Conservation (phyloP, 2,329 filamentous ascomycete species). For the Phaeophleospora eucalypticola region DNA sequence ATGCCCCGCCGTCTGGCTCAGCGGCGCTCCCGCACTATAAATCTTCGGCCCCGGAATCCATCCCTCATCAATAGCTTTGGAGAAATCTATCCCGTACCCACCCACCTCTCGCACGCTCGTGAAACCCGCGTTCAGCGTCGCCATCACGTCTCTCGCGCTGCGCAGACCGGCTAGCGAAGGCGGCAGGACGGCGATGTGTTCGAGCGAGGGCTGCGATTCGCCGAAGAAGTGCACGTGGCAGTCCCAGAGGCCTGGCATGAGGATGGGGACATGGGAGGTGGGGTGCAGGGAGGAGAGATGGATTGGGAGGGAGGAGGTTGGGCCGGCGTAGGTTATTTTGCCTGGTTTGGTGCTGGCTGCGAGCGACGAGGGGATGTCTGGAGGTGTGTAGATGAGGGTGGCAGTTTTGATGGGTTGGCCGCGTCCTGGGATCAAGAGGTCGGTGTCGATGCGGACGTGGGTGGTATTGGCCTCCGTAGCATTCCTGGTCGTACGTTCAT, state of each 20-base stretch:
- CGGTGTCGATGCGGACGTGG: slow-evolving; percentile 19
- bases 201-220: slow-evolving; percentile 9
- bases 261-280: slow-evolving; percentile 35
- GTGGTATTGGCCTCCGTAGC: too few species aligned
- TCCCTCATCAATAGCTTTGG: slow-evolving; percentile 42
- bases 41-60: slow-evolving; percentile 47
- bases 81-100: slow-evolving; percentile 46
- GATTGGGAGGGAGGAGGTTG: slow-evolving; percentile 7
- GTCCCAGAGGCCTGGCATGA: slow-evolving; percentile 54
- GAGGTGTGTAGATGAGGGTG: slow-evolving; percentile 31
- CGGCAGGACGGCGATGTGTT: slow-evolving; percentile 16
- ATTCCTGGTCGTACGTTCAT: slow-evolving; percentile 3
- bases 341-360: slow-evolving; percentile 10
- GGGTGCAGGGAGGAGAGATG: background rate
- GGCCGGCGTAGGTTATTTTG: slow-evolving; percentile 43
- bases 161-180: slow-evolving; percentile 39
- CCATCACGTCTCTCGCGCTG: slow-evolving; percentile 39
- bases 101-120: slow-evolving; percentile 51
- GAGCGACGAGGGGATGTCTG: background rate
- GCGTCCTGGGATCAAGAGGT: slow-evolving; percentile 47
- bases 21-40: slow-evolving; percentile 44
- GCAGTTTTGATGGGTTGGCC: slow-evolving; percentile 41
- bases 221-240: slow-evolving; percentile 40
- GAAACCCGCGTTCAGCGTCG: slow-evolving; percentile 47
- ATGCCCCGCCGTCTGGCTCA: slow-evolving; percentile 50